A percentile compares a stretch with the other conserved stretches of the same genome.
These are phyloP conservation scores for Sanghuangporus baumii DNA, from an alignment of 1,284 basidiomycete genomes.

Conservation along the genomic window DNA sequence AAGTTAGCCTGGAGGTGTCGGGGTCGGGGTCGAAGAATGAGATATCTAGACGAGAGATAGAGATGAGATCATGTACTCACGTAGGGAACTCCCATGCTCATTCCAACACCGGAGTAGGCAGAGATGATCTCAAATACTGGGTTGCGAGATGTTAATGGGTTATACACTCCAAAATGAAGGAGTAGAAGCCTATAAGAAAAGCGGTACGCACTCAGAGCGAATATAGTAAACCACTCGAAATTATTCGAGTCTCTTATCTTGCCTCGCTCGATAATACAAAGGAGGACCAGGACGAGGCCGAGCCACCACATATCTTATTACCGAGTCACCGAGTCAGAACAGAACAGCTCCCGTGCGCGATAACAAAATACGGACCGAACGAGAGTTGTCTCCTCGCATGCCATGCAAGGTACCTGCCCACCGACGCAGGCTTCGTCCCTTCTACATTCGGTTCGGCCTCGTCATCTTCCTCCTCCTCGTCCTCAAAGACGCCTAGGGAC, in stretches of 20 bases:
- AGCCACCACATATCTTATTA: slow-evolving; percentile 86
- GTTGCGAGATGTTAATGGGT: slow-evolving; percentile 12
- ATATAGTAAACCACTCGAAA: slow-evolving; percentile 73
- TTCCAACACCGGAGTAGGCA: slow-evolving; percentile 89
- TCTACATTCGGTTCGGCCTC: slow-evolving; percentile 37
- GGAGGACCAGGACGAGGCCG: slow-evolving; percentile 66
- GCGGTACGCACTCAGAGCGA: slow-evolving; percentile 52
- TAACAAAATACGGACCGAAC: slow-evolving; percentile 32
- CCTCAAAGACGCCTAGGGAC: slow-evolving; percentile 69
- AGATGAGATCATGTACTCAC: no score
- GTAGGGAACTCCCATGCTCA: slow-evolving; percentile 67
- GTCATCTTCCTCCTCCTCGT: slow-evolving; percentile 34
- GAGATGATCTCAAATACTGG: slow-evolving; percentile 85
- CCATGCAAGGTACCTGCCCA: slow-evolving; percentile 72
- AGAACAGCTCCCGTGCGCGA: not conserved
- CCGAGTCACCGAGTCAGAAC: not conserved
- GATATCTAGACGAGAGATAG: no score
- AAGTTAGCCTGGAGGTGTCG: slow-evolving; percentile 67
- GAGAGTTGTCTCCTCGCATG: slow-evolving; percentile 86
- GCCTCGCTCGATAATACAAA: slow-evolving; percentile 84
- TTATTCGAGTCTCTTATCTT: slow-evolving; percentile 49
- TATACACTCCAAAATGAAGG: no score
- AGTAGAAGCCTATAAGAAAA: slow-evolving; percentile 20
- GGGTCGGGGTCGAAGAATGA: no score
- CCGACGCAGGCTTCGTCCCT: slow-evolving; percentile 50